phyloP scores from a whole-genome alignment of 148 eudicot genomes.

The Rhododendron griersonianum region DNA sequence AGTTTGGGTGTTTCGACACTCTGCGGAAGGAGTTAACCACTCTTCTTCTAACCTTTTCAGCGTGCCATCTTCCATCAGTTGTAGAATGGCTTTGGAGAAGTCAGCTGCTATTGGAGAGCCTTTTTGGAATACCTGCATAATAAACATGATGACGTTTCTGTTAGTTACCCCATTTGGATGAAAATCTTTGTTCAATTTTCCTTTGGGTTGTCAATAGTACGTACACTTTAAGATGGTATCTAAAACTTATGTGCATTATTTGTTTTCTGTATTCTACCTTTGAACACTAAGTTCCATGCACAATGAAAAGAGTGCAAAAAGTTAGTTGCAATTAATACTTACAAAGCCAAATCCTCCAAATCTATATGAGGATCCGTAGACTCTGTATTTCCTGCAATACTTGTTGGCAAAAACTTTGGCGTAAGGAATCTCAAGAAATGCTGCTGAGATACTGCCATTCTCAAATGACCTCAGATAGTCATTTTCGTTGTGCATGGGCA shows the following conservation, averaged over 20 bases:
- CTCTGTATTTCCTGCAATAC: conserved; percentile 21
- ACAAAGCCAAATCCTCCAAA: conserved; percentile 37
- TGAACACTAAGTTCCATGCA: neutral
- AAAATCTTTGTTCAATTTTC: neutral
- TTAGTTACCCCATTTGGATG: neutral
- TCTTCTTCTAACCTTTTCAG: conserved; percentile 12
- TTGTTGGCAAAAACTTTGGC: conserved; percentile 16
- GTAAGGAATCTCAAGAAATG: conserved; percentile 24
- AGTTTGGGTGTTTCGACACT: conserved; percentile 7
- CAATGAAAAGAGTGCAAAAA: neutral
- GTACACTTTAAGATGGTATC: no score
- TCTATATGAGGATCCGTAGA: conserved; percentile 15
- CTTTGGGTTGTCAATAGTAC: neutral
- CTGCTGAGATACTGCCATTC: conserved; percentile 10
- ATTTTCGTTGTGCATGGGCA: neutral
- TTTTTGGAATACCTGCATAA: conserved; percentile 32
- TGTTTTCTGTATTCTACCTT: neutral
- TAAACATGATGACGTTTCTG: neutral
- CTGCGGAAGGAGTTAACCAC: neutral
- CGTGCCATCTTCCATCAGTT: conserved; percentile 14
- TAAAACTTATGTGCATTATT: neutral
- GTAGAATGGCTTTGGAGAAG: conserved; percentile 27
- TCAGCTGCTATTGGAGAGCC: conserved; percentile 28
- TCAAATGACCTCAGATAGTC: neutral
- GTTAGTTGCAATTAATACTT: neutral